These are phyloP conservation scores for Tolypocladium tundrense DNA, from an alignment of 2,329 filamentous ascomycete species.

Conservation along the genomic window DNA sequence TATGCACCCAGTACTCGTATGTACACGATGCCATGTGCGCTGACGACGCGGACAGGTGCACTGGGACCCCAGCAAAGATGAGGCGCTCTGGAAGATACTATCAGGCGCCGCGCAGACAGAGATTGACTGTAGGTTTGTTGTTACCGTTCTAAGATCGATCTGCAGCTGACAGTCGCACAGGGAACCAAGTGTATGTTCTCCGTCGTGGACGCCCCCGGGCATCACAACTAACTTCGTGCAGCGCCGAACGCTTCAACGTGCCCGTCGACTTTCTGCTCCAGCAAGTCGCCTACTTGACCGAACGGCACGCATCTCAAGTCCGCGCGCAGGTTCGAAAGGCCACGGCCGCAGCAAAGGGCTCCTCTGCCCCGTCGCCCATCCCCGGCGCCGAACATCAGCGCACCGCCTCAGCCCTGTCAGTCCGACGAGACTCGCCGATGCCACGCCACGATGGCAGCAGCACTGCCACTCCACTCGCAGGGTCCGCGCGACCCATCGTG, in stretches of 20 bases:
- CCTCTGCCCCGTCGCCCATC: slow-evolving; percentile 45
- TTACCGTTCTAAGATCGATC: not conserved
- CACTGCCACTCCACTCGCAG: slow-evolving; percentile 32
- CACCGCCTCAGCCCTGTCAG: slow-evolving; percentile 43
- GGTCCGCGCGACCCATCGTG: slow-evolving; percentile 31
- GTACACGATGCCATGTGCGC: not conserved
- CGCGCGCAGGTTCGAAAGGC: slow-evolving; percentile 80
- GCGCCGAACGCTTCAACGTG: slow-evolving; percentile 70
- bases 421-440: slow-evolving; percentile 47
- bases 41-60: slow-evolving; percentile 48
- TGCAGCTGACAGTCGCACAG: slow-evolving; percentile 30
- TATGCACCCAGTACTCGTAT: slow-evolving; percentile 29
- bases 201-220: not conserved
- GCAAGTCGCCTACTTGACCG: slow-evolving; percentile 88
- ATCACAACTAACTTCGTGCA: slow-evolving; percentile 22
- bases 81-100: slow-evolving; percentile 80
- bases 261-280: slow-evolving; percentile 82
- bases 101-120: slow-evolving; percentile 73
- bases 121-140: slow-evolving; percentile 63
- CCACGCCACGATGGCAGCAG: slow-evolving; percentile 34
- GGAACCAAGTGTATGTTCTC: slow-evolving; percentile 60
- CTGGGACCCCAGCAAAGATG: slow-evolving; percentile 83
- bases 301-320: slow-evolving; percentile 81
- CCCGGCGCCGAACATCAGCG: slow-evolving; percentile 37
- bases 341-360: slow-evolving; percentile 45